Evolutionary conservation across 2,329 filamentous ascomycete genomes (phyloP).

Genomic region (Curvularia sp.): DNA sequence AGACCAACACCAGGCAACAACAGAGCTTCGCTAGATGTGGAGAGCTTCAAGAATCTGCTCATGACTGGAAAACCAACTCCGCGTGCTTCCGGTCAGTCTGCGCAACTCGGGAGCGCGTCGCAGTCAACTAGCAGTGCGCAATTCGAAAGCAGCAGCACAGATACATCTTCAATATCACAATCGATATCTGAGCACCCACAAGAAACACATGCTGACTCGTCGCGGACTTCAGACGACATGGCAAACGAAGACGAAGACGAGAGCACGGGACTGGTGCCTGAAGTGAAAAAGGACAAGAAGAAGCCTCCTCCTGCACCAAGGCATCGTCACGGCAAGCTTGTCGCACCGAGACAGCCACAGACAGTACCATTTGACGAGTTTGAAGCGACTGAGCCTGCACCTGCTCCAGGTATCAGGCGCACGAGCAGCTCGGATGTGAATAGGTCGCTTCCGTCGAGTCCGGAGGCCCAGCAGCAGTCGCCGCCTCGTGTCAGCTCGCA

Average conservation of each 20-base stretch:
- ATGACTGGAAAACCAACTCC: conserved; percentile 71
- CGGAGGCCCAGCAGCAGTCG: conserved; percentile 40
- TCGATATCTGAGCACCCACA: conserved; percentile 64
- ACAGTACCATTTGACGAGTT: conserved; percentile 48
- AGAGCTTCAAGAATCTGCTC: conserved; percentile 77
- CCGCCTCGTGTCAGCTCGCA: conserved; percentile 31
- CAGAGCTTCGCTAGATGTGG: conserved; percentile 70
- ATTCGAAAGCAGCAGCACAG: conserved; percentile 61
- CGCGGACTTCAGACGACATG: conserved; percentile 66
- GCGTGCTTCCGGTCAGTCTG: conserved; percentile 35
- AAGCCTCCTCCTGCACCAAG: conserved; percentile 72
- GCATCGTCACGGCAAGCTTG: conserved; percentile 79
- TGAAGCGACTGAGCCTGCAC: conserved; percentile 32
- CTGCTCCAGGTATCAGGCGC: conserved; percentile 32
- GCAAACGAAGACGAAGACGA: conserved; percentile 61
- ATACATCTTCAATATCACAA: conserved; percentile 66
- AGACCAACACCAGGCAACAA: conserved; percentile 32
- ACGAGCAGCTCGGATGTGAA: conserved; percentile 61
- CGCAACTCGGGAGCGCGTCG: conserved; percentile 34
- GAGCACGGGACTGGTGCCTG: conserved; percentile 35
- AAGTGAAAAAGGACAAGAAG: conserved; percentile 64
- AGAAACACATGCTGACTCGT: conserved; percentile 58
- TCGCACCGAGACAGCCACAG: conserved; percentile 60
- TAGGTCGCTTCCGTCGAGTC: conserved; percentile 68
- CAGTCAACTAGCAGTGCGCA: conserved; percentile 33